Conservation (phyloP, 73 alveolate species). For the Paramecium pentaurelia region DNA sequence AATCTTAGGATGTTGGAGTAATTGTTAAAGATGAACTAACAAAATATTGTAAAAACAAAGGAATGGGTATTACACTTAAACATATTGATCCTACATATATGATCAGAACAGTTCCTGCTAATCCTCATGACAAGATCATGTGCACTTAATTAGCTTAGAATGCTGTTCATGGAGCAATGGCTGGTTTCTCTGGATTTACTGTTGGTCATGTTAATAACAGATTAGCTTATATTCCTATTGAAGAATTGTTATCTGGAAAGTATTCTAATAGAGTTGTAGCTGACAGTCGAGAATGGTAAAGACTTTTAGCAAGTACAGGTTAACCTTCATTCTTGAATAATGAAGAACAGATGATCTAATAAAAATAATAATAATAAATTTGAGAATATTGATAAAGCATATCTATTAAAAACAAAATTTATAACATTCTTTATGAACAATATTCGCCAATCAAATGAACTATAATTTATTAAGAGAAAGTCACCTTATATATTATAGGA, state of each 20-base stretch:
- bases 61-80: constrained; percentile 69
- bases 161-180: constrained; percentile 85
- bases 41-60: constrained; percentile 73
- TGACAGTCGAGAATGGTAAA: constrained; percentile 78
- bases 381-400: neutral
- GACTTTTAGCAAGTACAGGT: constrained; percentile 91
- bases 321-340: constrained; percentile 76
- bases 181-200: constrained; percentile 89
- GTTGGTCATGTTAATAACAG: constrained; percentile 85
- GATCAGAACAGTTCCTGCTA: constrained; percentile 97
- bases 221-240: constrained; percentile 77
- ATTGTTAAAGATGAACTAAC: constrained; percentile 81
- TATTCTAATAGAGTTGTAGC: constrained; percentile 73
- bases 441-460: neutral
- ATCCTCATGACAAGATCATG: constrained; percentile 94
- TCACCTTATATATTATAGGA: neutral
- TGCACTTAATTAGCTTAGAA: constrained; percentile 86
- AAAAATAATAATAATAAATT: neutral
- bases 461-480: neutral
- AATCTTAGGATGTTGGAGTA: constrained; percentile 92
- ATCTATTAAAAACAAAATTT: neutral
- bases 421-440: neutral
- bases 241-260: constrained; percentile 71
- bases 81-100: constrained; percentile 99
- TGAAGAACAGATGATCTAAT: constrained; percentile 29